Conservation (phyloP, 1,284 basidiomycete species). For the Grifola frondosa region DNA sequence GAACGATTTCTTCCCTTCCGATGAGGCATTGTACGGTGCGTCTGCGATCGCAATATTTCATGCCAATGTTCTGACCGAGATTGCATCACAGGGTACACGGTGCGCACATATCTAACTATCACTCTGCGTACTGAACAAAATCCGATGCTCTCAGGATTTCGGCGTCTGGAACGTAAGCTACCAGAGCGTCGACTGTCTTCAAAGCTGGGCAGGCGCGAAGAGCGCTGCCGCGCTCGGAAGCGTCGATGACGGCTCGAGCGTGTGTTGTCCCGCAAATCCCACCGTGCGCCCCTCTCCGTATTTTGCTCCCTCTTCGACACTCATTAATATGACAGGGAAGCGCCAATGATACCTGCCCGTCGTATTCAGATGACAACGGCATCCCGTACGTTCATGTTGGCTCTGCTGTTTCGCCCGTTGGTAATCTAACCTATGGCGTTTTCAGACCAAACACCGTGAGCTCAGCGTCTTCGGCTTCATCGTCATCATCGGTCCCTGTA, state of each 20-base stretch:
- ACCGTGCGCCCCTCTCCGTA: conserved; percentile 40
- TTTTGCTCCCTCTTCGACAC: background rate
- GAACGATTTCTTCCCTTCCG: conserved; percentile 68
- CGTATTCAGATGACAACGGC: conserved; percentile 67
- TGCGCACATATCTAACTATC: conserved; percentile 23
- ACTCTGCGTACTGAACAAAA: background rate
- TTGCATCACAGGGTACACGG: conserved; percentile 40
- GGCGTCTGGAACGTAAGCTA: conserved; percentile 82
- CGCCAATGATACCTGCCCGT: conserved; percentile 60
- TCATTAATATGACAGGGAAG: conserved; percentile 36
- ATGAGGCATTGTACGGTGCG: conserved; percentile 57
- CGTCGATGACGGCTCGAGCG: conserved; percentile 54
- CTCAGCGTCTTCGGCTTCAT: too few species aligned
- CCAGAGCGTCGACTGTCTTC: conserved; percentile 54
- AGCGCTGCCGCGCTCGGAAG: conserved; percentile 64
- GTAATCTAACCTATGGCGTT: too few species aligned
- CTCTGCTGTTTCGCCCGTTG: too few species aligned
- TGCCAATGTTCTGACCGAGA: background rate
- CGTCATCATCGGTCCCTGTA: too few species aligned
- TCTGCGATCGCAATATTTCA: background rate
- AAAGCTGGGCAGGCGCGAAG: conserved; percentile 60
- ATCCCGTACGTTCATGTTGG: conserved; percentile 65
- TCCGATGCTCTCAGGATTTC: conserved; percentile 53
- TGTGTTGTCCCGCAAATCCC: conserved; percentile 70
- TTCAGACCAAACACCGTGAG: too few species aligned